These are phyloP conservation scores for Ceratocystis colombiana DNA, from an alignment of 2,329 filamentous ascomycete species.

Conservation along the genomic window DNA sequence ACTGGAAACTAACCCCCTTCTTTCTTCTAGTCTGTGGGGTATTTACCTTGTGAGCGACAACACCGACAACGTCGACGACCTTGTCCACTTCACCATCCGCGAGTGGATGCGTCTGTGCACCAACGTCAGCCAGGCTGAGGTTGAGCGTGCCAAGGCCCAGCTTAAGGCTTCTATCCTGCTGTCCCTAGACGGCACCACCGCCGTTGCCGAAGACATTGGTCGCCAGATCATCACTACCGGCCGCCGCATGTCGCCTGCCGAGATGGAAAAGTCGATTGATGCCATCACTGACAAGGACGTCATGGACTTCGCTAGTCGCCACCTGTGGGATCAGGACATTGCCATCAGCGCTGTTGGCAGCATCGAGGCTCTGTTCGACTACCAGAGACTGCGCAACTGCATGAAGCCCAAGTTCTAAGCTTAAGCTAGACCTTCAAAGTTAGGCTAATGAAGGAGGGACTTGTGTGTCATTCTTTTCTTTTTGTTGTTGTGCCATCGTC, in stretches of 20 bases:
- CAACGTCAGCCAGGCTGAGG: slow-evolving; percentile 79
- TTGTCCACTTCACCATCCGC: slow-evolving; percentile 94
- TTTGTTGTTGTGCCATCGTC: slow-evolving; percentile 21
- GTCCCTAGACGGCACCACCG: slow-evolving; percentile 92
- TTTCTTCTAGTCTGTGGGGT: slow-evolving; percentile 73
- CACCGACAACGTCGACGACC: slow-evolving; percentile 77
- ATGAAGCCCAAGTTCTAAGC: slow-evolving; percentile 69
- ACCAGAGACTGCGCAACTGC: slow-evolving; percentile 68
- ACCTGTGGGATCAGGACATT: slow-evolving; percentile 95
- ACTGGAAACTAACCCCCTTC: neutral
- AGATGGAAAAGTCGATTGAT: slow-evolving; percentile 88
- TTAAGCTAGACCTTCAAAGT: slow-evolving; percentile 23
- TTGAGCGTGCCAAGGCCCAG: slow-evolving; percentile 97
- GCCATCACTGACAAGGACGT: slow-evolving; percentile 90
- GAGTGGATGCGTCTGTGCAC: slow-evolving; percentile 94
- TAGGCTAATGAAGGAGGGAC: slow-evolving; percentile 25
- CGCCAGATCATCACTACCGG: slow-evolving; percentile 97
- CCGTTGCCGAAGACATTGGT: slow-evolving; percentile 95
- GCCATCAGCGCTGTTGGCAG: slow-evolving; percentile 86
- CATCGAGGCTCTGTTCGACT: slow-evolving; percentile 78
- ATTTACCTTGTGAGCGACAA: slow-evolving; percentile 97
- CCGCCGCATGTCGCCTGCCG: slow-evolving; percentile 77
- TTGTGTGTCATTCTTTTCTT: slow-evolving; percentile 20
- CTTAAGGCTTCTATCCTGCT: slow-evolving; percentile 97
- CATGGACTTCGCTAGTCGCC: slow-evolving; percentile 89